phyloP scores from a whole-genome alignment of 345 rosid genomes.

The Melaleuca alternifolia region DNA sequence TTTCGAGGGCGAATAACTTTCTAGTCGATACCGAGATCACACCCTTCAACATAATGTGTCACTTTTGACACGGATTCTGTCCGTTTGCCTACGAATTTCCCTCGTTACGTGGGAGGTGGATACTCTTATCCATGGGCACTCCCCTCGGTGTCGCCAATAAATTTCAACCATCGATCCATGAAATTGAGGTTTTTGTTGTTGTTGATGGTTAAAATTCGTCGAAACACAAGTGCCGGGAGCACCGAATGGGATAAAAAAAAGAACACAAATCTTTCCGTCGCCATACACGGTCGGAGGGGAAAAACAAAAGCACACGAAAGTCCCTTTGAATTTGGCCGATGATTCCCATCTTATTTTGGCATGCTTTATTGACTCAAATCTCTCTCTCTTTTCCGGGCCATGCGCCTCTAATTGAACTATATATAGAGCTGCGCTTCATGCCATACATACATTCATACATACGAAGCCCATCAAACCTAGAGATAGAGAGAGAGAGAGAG shows the following conservation, averaged over 20 bases:
- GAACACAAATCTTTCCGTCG: neutral
- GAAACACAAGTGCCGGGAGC: neutral
- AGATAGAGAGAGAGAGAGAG: neutral
- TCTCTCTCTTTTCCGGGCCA: neutral
- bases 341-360: neutral
- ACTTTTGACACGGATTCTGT: neutral
- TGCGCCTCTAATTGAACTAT: neutral
- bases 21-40: neutral
- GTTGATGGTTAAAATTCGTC: neutral
- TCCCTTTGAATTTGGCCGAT: neutral
- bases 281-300: no score
- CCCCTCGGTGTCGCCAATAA: neutral
- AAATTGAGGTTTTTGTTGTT: neutral
- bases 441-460: neutral
- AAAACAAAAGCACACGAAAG: no score
- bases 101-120: neutral
- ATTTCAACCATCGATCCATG: neutral
- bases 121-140: neutral
- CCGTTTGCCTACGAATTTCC: neutral
- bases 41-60: neutral
- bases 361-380: neutral
- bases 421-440: neutral
- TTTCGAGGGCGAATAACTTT: neutral
- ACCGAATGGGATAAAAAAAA: neutral
- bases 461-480: neutral